phyloP scores from a whole-genome alignment of 352 stramenopile genomes.

The Pythium dissotocum region DNA sequence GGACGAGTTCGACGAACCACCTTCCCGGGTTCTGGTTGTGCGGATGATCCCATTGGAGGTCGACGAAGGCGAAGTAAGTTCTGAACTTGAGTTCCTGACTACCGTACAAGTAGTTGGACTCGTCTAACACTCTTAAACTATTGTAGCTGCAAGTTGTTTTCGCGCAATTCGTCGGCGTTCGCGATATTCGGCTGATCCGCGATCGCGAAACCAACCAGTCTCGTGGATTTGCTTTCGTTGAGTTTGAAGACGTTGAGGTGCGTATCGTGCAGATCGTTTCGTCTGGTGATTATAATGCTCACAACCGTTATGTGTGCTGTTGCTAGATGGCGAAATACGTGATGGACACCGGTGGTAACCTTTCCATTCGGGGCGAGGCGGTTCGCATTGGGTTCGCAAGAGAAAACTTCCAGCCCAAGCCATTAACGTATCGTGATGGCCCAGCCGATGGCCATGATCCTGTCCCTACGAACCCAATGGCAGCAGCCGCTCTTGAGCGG shows the following conservation, averaged over 20 bases:
- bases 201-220: conserved; percentile 66
- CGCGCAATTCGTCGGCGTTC: conserved; percentile 57
- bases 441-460: not conserved
- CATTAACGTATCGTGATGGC: not conserved
- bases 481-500: conserved; percentile 68
- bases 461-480: conserved; percentile 44
- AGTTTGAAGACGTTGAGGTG: conserved; percentile 74
- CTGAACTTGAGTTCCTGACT: not conserved
- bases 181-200: conserved; percentile 73
- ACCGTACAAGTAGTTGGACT: not conserved
- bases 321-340: conserved; percentile 1
- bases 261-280: not conserved
- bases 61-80: conserved; percentile 73
- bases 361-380: conserved; percentile 12
- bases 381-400: conserved; percentile 65
- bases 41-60: conserved; percentile 71
- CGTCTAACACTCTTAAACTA: not conserved
- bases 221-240: conserved; percentile 78
- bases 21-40: conserved; percentile 69
- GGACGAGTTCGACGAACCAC: conserved; percentile 16
- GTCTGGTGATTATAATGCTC: not conserved
- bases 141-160: conserved; percentile 77
- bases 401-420: conserved; percentile 34
- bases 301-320: not conserved
- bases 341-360: not conserved